phyloP scores from a whole-genome alignment of 2,329 filamentous ascomycete genomes.

The Claviceps arundinis region DNA sequence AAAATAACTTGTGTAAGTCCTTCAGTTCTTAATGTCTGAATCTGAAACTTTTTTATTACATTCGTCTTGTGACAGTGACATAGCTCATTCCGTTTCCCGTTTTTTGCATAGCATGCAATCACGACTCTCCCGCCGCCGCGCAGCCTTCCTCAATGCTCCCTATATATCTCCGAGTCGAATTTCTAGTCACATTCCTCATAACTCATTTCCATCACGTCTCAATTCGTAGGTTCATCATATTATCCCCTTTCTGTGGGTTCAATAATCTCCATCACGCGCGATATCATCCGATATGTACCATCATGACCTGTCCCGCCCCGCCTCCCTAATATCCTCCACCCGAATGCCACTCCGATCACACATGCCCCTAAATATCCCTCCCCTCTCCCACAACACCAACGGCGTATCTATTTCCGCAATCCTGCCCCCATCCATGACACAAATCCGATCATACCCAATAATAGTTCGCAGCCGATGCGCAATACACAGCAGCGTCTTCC shows the following conservation, averaged over 20 bases:
- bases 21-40: too few species aligned
- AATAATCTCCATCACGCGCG: not conserved
- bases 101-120: too few species aligned
- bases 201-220: not conserved
- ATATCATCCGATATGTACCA: not conserved
- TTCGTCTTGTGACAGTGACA: too few species aligned
- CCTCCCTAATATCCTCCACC: slow-evolving; percentile 38
- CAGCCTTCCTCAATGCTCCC: too few species aligned
- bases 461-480: slow-evolving; percentile 88
- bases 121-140: too few species aligned
- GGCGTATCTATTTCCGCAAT: slow-evolving; percentile 84
- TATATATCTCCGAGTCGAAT: too few species aligned
- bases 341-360: slow-evolving; percentile 75
- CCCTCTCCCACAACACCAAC: slow-evolving; percentile 54
- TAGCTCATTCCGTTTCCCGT: too few species aligned
- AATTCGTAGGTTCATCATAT: not conserved
- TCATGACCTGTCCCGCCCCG: slow-evolving; percentile 16
- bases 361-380: slow-evolving; percentile 78
- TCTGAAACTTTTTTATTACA: too few species aligned
- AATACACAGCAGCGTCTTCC: slow-evolving; percentile 82
- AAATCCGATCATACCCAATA: slow-evolving; percentile 86
- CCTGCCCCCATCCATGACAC: slow-evolving; percentile 81
- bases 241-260: too few species aligned
- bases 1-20: too few species aligned
- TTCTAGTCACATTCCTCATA: not conserved